Conservation (phyloP, 768 basidiomycete genomes). For the Pholiota conissans region DNA sequence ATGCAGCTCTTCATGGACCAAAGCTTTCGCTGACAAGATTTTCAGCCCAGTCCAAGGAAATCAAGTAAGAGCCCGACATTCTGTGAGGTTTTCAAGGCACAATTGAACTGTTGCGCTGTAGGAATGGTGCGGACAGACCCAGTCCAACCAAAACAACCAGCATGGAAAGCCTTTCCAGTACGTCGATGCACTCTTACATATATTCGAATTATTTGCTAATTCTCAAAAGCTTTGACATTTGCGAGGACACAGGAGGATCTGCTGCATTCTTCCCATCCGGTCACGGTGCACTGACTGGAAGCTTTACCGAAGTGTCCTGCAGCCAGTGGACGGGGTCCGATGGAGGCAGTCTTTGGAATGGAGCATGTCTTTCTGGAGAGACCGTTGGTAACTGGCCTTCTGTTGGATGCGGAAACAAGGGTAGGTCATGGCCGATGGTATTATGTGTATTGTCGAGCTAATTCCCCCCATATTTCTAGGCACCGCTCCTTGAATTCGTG, state of each 20-base stretch:
- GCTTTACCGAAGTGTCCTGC: slow-evolving; percentile 56
- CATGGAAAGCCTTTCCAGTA: slow-evolving; percentile 50
- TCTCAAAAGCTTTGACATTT: slow-evolving; percentile 54
- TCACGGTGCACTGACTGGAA: slow-evolving; percentile 53
- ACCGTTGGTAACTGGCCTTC: slow-evolving; percentile 51
- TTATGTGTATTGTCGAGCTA: neutral
- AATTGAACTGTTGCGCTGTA: slow-evolving; percentile 12
- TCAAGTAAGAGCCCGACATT: slow-evolving; percentile 24
- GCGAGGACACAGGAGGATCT: slow-evolving; percentile 55
- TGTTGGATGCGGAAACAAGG: slow-evolving; percentile 54
- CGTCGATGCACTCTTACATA: slow-evolving; percentile 14
- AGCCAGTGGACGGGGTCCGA: slow-evolving; percentile 59
- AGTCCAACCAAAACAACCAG: slow-evolving; percentile 39
- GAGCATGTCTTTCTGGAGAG: slow-evolving; percentile 52
- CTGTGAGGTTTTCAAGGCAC: no score
- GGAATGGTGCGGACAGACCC: slow-evolving; percentile 57
- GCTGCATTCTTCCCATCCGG: slow-evolving; percentile 56
- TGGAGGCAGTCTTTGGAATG: slow-evolving; percentile 42
- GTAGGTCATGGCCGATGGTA: slow-evolving; percentile 23
- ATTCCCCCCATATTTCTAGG: slow-evolving; percentile 10
- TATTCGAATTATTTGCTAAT: neutral
- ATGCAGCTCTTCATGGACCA: neutral
- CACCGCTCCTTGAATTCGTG: slow-evolving; percentile 15
- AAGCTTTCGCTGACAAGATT: neutral
- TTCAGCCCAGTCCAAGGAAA: slow-evolving; percentile 46